These are phyloP conservation scores for Monosporozyma siamensis DNA, from an alignment of 805 yeast species.

Conservation along the genomic window DNA sequence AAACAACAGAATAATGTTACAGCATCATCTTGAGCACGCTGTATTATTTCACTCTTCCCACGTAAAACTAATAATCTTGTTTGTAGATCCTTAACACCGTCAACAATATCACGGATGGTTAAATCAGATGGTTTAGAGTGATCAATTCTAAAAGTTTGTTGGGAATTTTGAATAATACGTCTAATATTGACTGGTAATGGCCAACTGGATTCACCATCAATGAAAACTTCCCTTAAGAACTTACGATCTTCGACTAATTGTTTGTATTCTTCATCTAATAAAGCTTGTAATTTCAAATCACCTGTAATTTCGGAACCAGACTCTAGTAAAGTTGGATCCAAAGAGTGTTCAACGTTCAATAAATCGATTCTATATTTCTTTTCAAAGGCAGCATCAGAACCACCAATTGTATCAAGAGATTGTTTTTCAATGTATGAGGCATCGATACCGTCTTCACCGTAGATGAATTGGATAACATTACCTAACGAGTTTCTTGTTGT, in stretches of 20 bases:
- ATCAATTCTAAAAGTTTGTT: slow-evolving; percentile 91
- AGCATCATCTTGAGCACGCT: slow-evolving; percentile 90
- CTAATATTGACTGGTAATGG: slow-evolving; percentile 95
- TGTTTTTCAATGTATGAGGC: slow-evolving; percentile 97
- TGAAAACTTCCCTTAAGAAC: slow-evolving; percentile 74
- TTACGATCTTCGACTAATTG: slow-evolving; percentile 72
- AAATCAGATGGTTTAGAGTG: slow-evolving; percentile 84
- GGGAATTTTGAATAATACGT: slow-evolving; percentile 94
- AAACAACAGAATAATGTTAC: slow-evolving; percentile 83
- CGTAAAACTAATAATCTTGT: slow-evolving; percentile 65
- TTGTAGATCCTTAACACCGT: slow-evolving; percentile 60
- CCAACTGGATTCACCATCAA: slow-evolving; percentile 93
- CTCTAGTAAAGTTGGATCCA: slow-evolving; percentile 70
- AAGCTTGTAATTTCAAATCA: slow-evolving; percentile 70
- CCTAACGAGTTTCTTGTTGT: slow-evolving; percentile 97
- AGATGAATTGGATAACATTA: slow-evolving; percentile 88
- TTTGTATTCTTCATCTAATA: slow-evolving; percentile 74
- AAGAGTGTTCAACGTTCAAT: slow-evolving; percentile 53
- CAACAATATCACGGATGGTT: slow-evolving; percentile 71
- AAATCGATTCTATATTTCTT: slow-evolving; percentile 79
- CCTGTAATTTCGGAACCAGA: slow-evolving; percentile 87
- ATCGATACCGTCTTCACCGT: slow-evolving; percentile 99
- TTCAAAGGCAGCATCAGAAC: slow-evolving; percentile 77
- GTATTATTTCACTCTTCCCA: slow-evolving; percentile 62
- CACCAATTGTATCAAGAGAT: slow-evolving; percentile 90